Evolutionary conservation across 2,329 filamentous ascomycete species (phyloP), one percentile per base, ranked within the genome.

Genomic region (Aquanectria penicillioides): DNA sequence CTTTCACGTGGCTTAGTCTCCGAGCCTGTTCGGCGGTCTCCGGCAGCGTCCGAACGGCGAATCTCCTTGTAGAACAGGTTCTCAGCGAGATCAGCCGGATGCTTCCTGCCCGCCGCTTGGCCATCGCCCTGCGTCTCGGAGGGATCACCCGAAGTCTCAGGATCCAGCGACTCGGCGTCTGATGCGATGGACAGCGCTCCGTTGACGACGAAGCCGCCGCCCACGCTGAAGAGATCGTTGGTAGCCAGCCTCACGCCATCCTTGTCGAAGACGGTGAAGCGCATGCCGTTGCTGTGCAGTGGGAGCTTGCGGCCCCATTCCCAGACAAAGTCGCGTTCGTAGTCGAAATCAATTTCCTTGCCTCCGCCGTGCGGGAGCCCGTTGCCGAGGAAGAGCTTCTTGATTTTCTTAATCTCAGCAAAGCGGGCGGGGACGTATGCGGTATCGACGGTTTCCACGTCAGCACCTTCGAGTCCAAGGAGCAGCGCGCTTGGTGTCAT

Each of bases 11-110:
- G 65, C 57, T 77, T 81, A 13, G 81, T 71, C 64, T 81, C 80
- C 1, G 75, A 70, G 2, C 81, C 81, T 1, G 75, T 80, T 52
- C 73, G 73, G 10, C 81, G 78, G 55, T 80, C 77, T 29, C 79
- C 79, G 0, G 77, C 78, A 2, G 80, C 81, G 61, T 83, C 78
- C 3, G 75, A 72, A 31, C 81, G 74, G 38, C 78, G 68, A 48
- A 82, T 83, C 59, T 82, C 79, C 61, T 83, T 83, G 73, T 83
- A 83, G 61, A 78, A 83, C 73, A 83, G 69, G 61, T 83, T 83
- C 63, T 83, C 81, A 1, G 80, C 80, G 65, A 83, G 61, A 62
- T 83, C 81, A n/a, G 76, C 75, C 3, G 81, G 81, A 50, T 82
- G 79, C 3, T 62, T 59, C 7, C 60, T 66, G 7, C 70, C 55